These are phyloP conservation scores for Lizanozyma gosingica DNA, from an alignment of 1,139 yeast species.

Conservation along the genomic window DNA sequence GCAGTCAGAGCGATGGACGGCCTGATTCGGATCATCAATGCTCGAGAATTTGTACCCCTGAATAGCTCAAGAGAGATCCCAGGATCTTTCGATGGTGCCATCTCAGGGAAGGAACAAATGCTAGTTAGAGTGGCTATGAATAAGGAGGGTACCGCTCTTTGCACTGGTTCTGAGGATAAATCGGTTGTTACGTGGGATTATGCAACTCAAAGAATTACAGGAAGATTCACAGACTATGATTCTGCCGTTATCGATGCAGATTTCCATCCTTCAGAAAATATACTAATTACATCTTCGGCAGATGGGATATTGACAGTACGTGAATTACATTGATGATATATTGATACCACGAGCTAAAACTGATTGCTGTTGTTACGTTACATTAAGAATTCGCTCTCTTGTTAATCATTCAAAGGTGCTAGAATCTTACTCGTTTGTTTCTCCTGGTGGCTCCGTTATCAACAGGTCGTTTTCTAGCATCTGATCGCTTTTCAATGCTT, in stretches of 20 bases:
- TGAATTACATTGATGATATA: slow-evolving; percentile 11
- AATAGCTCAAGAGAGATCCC: slow-evolving; percentile 32
- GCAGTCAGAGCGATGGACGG: slow-evolving; percentile 54
- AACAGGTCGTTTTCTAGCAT: not conserved
- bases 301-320: slow-evolving; percentile 45
- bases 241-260: slow-evolving; percentile 58
- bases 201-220: slow-evolving; percentile 35
- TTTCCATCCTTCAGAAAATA: slow-evolving; percentile 28
- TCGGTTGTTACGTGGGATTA: slow-evolving; percentile 55
- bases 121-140: slow-evolving; percentile 42
- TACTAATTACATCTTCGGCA: slow-evolving; percentile 36
- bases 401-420: no score
- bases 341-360: no score
- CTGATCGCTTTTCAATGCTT: not conserved
- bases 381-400: no score
- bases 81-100: slow-evolving; percentile 49
- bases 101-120: slow-evolving; percentile 45
- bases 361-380: no score
- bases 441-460: not conserved
- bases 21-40: slow-evolving; percentile 47
- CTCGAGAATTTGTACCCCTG: slow-evolving; percentile 33
- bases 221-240: slow-evolving; percentile 49
- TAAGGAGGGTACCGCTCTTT: slow-evolving; percentile 25
- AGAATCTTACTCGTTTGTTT: slow-evolving; percentile 20
- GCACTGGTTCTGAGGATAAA: slow-evolving; percentile 58